Conservation (phyloP, 1,139 yeast species). For the Nakaseomyces uthaithaninus region DNA sequence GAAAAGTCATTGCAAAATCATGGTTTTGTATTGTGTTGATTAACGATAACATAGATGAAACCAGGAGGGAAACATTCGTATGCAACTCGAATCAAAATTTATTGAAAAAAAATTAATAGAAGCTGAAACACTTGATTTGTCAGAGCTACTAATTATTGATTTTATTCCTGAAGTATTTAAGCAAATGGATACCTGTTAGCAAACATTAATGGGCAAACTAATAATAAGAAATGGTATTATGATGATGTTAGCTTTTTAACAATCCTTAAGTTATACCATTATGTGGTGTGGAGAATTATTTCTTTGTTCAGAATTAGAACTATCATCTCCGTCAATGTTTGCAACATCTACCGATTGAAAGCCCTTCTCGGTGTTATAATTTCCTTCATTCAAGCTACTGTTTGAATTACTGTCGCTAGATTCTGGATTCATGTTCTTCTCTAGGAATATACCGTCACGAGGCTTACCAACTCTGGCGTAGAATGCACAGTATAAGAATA, state of each 20-base stretch:
- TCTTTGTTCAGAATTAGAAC: neutral
- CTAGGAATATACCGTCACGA: conserved; percentile 4
- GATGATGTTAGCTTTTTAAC: neutral
- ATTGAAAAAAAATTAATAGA: too few species aligned
- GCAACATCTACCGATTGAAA: conserved; percentile 4
- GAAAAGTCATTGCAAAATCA: too few species aligned
- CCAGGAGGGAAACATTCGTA: too few species aligned
- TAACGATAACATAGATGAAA: too few species aligned
- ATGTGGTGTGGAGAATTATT: conserved; percentile 1
- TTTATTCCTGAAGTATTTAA: too few species aligned
- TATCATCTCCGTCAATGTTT: conserved; percentile 1
- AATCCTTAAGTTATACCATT: neutral
- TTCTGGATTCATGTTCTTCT: conserved; percentile 1
- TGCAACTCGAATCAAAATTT: too few species aligned
- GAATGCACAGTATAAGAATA: conserved; percentile 8
- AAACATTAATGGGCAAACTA: too few species aligned
- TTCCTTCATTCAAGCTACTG: neutral
- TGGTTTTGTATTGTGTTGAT: too few species aligned
- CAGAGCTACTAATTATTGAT: too few species aligned
- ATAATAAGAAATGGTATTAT: neutral
- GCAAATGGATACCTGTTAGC: too few species aligned
- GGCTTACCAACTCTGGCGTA: conserved; percentile 7
- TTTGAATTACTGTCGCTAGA: neutral
- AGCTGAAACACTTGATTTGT: too few species aligned
- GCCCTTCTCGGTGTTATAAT: conserved; percentile 3